Evolutionary conservation across 108 stramenopile genomes (phyloP).

Genomic region (Chaetoceros muelleri): DNA sequence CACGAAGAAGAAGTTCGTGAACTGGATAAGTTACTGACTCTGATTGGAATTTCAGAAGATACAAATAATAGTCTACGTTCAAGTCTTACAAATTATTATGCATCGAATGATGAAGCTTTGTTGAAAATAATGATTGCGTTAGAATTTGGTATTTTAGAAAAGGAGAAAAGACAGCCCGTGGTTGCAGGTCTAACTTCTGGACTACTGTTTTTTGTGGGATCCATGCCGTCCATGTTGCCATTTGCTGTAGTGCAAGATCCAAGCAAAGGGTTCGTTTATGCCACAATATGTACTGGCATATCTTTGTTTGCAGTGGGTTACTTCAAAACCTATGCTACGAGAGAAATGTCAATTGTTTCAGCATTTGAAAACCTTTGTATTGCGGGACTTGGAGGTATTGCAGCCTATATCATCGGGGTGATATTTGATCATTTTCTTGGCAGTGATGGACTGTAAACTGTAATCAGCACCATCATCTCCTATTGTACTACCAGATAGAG

Average conservation of each 20-base stretch:
- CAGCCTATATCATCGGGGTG: constrained; percentile 33
- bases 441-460: neutral
- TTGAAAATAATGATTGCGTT: constrained; percentile 41
- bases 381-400: constrained; percentile 23
- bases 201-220: constrained; percentile 21
- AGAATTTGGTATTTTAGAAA: constrained; percentile 37
- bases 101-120: constrained; percentile 25
- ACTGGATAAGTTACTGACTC: constrained; percentile 15
- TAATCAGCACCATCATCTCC: too few relatives aligned
- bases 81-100: constrained; percentile 18
- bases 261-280: constrained; percentile 13
- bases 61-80: constrained; percentile 17
- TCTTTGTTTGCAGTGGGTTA: constrained; percentile 26
- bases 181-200: constrained; percentile 27
- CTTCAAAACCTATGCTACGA: constrained; percentile 29
- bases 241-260: constrained; percentile 22
- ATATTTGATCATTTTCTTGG: constrained; percentile 23
- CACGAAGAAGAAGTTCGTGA: constrained; percentile 39
- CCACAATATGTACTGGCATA: constrained; percentile 17
- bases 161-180: constrained; percentile 23
- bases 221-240: constrained; percentile 26
- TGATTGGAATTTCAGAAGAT: constrained; percentile 28
- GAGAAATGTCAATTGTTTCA: constrained; percentile 15
- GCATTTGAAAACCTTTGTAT: constrained; percentile 29
- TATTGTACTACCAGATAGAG: too few relatives aligned